These are phyloP conservation scores for Nadsonia commutata DNA, from an alignment of 1,139 yeast genomes.

Conservation along the genomic window DNA sequence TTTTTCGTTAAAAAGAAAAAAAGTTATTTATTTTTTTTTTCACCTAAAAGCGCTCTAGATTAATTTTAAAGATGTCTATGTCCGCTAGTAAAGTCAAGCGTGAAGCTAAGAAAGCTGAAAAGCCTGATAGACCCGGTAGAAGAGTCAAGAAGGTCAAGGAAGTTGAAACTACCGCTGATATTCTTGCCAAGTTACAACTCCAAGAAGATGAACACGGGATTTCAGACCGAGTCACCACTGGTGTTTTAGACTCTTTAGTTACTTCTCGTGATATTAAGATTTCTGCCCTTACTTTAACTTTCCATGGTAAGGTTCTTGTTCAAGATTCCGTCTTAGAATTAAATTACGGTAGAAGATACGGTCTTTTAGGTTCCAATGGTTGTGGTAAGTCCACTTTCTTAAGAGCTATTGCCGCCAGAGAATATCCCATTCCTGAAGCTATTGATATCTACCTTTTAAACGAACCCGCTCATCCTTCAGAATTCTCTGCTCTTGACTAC, in stretches of 20 bases:
- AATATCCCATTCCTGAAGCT: constrained; percentile 83
- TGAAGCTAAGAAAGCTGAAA: constrained; percentile 52
- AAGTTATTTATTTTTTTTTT: neutral
- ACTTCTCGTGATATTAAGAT: constrained; percentile 92
- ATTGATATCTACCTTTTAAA: constrained; percentile 86
- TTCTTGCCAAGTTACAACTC: constrained; percentile 51
- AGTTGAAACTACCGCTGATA: constrained; percentile 41
- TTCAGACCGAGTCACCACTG: constrained; percentile 95
- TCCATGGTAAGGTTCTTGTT: constrained; percentile 93
- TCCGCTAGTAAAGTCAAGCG: constrained; percentile 96
- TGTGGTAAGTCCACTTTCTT: constrained; percentile 96
- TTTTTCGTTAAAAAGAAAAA: neutral
- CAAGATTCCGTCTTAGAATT: constrained; percentile 86
- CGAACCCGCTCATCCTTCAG: constrained; percentile 95
- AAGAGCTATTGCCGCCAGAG: constrained; percentile 89
- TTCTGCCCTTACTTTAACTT: constrained; percentile 76
- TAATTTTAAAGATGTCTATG: constrained; percentile 12
- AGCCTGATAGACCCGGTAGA: constrained; percentile 57
- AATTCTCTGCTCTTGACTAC: constrained; percentile 83
- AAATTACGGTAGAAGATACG: constrained; percentile 91
- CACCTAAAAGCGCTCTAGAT: neutral
- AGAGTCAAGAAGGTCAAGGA: constrained; percentile 42
- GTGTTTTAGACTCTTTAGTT: constrained; percentile 77
- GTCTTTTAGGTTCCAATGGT: constrained; percentile 90
- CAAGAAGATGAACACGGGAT: constrained; percentile 90